Base-by-base conservation (phyloP, 2,329 filamentous ascomycete species). In the Plenodomus tracheiphilus region DNA sequence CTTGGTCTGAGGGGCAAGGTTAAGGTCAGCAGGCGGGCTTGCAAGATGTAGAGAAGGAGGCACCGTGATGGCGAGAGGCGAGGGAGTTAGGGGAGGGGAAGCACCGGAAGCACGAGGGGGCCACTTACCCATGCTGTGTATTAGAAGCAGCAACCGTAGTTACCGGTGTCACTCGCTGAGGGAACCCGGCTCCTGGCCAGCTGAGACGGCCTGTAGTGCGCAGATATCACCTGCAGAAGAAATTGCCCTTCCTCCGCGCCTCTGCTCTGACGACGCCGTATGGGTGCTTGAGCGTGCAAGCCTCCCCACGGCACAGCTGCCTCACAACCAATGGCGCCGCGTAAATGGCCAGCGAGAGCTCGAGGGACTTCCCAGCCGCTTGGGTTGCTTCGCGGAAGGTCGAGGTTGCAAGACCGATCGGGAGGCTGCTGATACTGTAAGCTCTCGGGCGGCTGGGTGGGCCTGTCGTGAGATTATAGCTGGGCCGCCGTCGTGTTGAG, bases 51-150 rank as follows among this genome's bases (percentile, higher is more conserved):
- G 44, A 51, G 45, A 47, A 54, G 46, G 53, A 47, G 58, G 58
- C 49, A 58, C 54, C 57, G 58, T 62, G 59, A 63, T 59, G 58
- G 56, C 55, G 53, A 48, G 51, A 53, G 51, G 54, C 45, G 44
- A 54, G 53, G 49, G 48, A 51, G 49, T 48, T 45, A 42, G 46
- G 43, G 51, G 56, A 51, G 46, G 44, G 55, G 56, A 56, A 53
- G 58, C 42, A 47, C 48, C 53, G 46, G 47, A 35, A 45, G 53
- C 43, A 45, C 42, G 51, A 49, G 52, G 50, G 53, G 50, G 53
- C 61, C 58, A 61, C 58, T 59, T 64, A 64, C 61, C 62, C 62
- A 66, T 64, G 43, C 49, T 59, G 58, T 63, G 53, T 61, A 62
- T 58, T 54, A 59, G 59, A 61, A 54, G 59, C 45, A 55, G 53